Percentiles rank a stretch among this genome's conserved stretches.
Conservation (phyloP, 805 yeast genomes). For the Cyberlindnera galapagoensis region DNA sequence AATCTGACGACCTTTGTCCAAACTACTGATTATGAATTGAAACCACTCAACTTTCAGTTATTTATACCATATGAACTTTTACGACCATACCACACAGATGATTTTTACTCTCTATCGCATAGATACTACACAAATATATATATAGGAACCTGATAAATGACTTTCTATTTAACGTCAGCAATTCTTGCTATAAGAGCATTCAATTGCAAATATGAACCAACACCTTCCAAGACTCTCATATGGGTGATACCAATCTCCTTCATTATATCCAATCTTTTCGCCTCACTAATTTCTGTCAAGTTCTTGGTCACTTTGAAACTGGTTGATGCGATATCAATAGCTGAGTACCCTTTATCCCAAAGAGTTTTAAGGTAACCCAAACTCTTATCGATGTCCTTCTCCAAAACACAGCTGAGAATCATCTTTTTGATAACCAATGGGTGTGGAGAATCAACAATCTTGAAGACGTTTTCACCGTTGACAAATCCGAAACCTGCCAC, state of each 20-base stretch:
- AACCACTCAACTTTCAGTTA: background rate
- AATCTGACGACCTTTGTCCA: conserved; percentile 61
- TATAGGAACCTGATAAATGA: too few species aligned
- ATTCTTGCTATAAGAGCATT: conserved; percentile 72
- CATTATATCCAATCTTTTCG: conserved; percentile 64
- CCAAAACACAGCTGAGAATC: conserved; percentile 41
- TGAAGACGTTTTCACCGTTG: conserved; percentile 88
- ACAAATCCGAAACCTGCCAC: conserved; percentile 91
- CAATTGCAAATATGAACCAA: conserved; percentile 77
- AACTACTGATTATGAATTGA: conserved; percentile 39
- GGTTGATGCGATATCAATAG: conserved; percentile 87
- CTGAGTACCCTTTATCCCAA: conserved; percentile 89
- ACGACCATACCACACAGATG: too few species aligned
- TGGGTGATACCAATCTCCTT: conserved; percentile 87
- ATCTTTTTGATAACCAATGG: conserved; percentile 76
- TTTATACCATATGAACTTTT: too few species aligned
- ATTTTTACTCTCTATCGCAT: too few species aligned
- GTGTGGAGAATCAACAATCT: conserved; percentile 94
- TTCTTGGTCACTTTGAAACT: conserved; percentile 84
- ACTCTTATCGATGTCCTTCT: conserved; percentile 53
- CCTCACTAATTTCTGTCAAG: conserved; percentile 61
- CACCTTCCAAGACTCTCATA: conserved; percentile 91
- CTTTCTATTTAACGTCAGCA: too few species aligned
- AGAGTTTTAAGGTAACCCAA: conserved; percentile 56
- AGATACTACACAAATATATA: too few species aligned